Evolutionary conservation across 371 early-diverging fungal species (phyloP), one percentile per base, ranked within the genome.

Genomic region (Mucor ambiguus): DNA sequence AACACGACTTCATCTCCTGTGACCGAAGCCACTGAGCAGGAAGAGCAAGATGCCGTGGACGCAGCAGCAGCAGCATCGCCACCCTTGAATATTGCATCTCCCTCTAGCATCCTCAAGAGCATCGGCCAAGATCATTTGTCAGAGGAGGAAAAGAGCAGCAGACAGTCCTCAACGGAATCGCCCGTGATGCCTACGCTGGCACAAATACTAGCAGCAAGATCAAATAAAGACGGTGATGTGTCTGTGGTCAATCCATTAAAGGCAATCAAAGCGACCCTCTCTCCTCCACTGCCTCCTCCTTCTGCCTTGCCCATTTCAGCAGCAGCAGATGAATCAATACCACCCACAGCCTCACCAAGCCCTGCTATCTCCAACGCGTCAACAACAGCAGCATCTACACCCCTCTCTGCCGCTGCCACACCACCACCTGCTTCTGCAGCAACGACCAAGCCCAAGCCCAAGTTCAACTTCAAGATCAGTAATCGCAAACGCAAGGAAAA

Each of bases 401-500:
- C 46, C 18, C 7, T 16, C 29, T 18, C 37, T 22, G 24, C 33
- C 3, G 24, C 18, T 57, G 43, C 44, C 46, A 48, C 32, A 35
- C n/a, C 57, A 57, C 11, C 20, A 38, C 20, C 62, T 7, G 8
- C 62, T 7, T 5, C 62, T 16, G 0, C 58, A 22, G 43, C 41
- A 35, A 65, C 65, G 22, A 28, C 46, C 14, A 72, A 72, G 33
- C 24, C 66, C 14, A 49, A 49, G 12, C 33, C 46, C 4, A 75
- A 66, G 70, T 68, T 67, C 16, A 70, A 61, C 28, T 70, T 76
- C 44, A 78, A 77, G 64, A 68, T 78, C 32, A 80, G 77, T 60
- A 75, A 78, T 37, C 72, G 74, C 20, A 71, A 72, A 35, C 76
- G 76, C 38, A 72, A 77, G 30, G 79, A 74, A 54, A 75, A 70